phyloP scores from a whole-genome alignment of 2,329 filamentous ascomycete species.

The Neonectria sp. region DNA sequence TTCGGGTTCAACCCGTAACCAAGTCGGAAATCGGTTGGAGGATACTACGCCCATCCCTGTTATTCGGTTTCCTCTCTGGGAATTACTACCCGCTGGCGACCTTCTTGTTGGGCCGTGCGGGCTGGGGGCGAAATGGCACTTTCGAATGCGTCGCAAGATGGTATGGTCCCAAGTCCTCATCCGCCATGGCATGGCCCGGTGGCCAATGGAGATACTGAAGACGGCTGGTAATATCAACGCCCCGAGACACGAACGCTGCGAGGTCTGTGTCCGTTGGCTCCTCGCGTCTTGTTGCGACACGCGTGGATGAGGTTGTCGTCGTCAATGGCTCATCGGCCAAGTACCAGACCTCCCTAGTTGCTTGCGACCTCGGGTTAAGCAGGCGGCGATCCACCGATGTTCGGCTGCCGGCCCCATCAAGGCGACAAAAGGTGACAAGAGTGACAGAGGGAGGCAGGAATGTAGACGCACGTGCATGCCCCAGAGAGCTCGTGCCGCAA shows the following conservation, averaged over 20 bases:
- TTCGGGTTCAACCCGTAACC: constrained; percentile 38
- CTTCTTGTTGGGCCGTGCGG: constrained; percentile 35
- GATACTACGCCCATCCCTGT: constrained; percentile 34
- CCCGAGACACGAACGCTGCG: constrained; percentile 29
- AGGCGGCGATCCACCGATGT: constrained; percentile 40
- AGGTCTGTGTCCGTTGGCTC: constrained; percentile 22
- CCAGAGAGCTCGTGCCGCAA: constrained; percentile 21
- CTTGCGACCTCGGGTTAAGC: constrained; percentile 21
- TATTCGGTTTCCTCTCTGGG: constrained; percentile 31
- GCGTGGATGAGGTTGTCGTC: constrained; percentile 30
- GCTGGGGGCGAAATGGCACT: constrained; percentile 23
- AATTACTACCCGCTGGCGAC: constrained; percentile 13
- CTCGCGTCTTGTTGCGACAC: constrained; percentile 34
- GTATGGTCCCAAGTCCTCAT: constrained; percentile 34
- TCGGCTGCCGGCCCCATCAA: constrained; percentile 29
- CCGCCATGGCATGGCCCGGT: constrained; percentile 35
- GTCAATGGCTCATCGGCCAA: constrained; percentile 30
- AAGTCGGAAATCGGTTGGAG: constrained; percentile 27
- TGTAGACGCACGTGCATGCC: constrained; percentile 36
- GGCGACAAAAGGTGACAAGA: constrained; percentile 22
- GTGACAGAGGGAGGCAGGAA: constrained; percentile 24
- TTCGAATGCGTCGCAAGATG: constrained; percentile 42
- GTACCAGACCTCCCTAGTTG: constrained; percentile 1
- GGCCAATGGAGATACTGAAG: constrained; percentile 39
- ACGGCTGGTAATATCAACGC: constrained; percentile 28